Percentiles rank a stretch among this genome's conserved stretches.
phyloP scores from a whole-genome alignment of 2,329 filamentous ascomycete genomes.

The Cryphonectria radicalis region DNA sequence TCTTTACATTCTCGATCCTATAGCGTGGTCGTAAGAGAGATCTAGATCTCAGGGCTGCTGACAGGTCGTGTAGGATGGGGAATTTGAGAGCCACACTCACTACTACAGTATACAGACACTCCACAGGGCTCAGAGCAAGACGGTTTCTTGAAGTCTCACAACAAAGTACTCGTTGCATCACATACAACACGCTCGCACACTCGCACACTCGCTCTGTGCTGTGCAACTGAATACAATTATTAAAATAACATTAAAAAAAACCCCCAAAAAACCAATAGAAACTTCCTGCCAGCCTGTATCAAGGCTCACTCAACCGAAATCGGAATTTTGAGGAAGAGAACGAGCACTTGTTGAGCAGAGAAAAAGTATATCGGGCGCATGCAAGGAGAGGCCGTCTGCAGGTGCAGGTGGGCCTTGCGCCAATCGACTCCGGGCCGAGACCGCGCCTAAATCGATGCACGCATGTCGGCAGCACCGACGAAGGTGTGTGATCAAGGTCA shows the following conservation, averaged over 20 bases:
- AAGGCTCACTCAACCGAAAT: neutral
- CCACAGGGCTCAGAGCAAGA: neutral
- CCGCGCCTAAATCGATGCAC: neutral
- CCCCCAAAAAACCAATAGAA: neutral
- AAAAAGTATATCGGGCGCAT: neutral
- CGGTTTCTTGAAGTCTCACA: neutral
- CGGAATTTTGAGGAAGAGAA: neutral
- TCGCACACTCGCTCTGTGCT: too few species aligned
- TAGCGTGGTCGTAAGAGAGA: neutral
- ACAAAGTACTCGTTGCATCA: neutral
- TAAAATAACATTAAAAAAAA: too few species aligned
- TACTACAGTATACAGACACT: neutral
- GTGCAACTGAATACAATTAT: neutral
- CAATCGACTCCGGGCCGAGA: slow-evolving; percentile 1
- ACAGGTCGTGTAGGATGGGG: neutral
- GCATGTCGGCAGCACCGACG: slow-evolving; percentile 4
- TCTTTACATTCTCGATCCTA: neutral
- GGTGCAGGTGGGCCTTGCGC: neutral
- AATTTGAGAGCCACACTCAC: neutral
- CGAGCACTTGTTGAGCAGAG: neutral
- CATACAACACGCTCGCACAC: neutral
- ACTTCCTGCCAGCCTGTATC: neutral
- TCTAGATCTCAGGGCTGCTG: neutral
- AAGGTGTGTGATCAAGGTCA: neutral
- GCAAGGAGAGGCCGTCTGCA: neutral